phyloP scores from a whole-genome alignment of 139 green algal species.

The Tetradesmus obliquus region DNA sequence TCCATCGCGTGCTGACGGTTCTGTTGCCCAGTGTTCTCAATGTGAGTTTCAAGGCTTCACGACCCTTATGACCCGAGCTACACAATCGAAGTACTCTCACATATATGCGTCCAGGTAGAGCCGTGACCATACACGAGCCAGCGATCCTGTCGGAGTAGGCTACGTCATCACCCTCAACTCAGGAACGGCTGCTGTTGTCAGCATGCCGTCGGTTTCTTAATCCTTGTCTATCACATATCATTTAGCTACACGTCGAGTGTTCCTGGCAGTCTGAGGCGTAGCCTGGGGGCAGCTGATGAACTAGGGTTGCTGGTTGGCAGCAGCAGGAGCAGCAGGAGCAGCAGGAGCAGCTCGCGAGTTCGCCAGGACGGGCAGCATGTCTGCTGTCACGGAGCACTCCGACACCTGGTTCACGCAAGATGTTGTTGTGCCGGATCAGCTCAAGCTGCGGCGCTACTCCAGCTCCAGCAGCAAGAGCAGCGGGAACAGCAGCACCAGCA shows the following conservation, averaged over 20 bases:
- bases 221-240: no score
- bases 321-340: background rate
- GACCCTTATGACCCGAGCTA: no score
- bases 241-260: no score
- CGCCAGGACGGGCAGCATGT: background rate
- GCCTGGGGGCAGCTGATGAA: background rate
- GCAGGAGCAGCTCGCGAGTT: background rate
- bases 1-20: background rate
- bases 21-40: background rate
- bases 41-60: no score
- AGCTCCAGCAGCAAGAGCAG: conserved; percentile 15
- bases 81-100: no score
- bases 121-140: background rate
- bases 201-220: background rate
- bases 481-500: background rate
- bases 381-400: background rate
- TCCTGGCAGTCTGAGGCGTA: background rate
- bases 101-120: no score
- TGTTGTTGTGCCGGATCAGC: background rate
- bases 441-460: background rate
- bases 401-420: conserved; percentile 39
- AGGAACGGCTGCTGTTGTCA: background rate
- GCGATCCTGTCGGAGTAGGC: background rate
- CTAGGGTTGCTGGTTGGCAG: background rate
- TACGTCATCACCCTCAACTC: background rate